Percentiles rank a stretch among this genome's conserved stretches.
These are phyloP conservation scores for Fraxinus paxiana DNA, from an alignment of 305 asterid genomes.

Conservation along the genomic window DNA sequence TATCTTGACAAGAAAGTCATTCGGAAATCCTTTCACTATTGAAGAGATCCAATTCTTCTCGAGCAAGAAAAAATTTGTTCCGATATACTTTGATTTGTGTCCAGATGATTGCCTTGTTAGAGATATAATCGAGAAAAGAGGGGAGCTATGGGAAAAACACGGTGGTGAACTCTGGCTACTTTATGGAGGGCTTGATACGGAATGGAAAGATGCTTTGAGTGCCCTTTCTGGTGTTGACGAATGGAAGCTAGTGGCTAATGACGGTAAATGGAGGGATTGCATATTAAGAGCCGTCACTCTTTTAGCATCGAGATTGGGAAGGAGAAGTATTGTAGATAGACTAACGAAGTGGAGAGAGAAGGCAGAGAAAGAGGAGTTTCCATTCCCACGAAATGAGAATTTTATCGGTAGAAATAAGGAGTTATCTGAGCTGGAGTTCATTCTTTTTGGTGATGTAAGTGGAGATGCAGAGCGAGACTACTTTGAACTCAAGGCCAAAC, in stretches of 20 bases:
- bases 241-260: conserved; percentile 84
- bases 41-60: conserved; percentile 80
- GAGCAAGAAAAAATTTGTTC: conserved; percentile 86
- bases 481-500: conserved; percentile 67
- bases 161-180: conserved; percentile 89
- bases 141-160: conserved; percentile 84
- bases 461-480: conserved; percentile 72
- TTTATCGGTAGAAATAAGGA: conserved; percentile 87
- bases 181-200: conserved; percentile 83
- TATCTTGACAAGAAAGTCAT: conserved; percentile 73
- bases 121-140: conserved; percentile 80
- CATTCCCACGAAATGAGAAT: conserved; percentile 67
- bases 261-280: conserved; percentile 91
- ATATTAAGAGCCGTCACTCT: conserved; percentile 71
- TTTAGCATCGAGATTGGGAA: conserved; percentile 78
- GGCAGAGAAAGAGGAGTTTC: conserved; percentile 78
- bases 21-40: conserved; percentile 68
- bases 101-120: conserved; percentile 86
- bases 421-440: conserved; percentile 77
- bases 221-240: conserved; percentile 77
- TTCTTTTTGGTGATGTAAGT: conserved; percentile 81
- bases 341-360: conserved; percentile 76
- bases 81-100: conserved; percentile 76
- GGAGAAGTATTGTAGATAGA: conserved; percentile 80
- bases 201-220: conserved; percentile 76